Evolutionary conservation across 1,284 basidiomycete species (phyloP).

Genomic region (Leccinum huronense): DNA sequence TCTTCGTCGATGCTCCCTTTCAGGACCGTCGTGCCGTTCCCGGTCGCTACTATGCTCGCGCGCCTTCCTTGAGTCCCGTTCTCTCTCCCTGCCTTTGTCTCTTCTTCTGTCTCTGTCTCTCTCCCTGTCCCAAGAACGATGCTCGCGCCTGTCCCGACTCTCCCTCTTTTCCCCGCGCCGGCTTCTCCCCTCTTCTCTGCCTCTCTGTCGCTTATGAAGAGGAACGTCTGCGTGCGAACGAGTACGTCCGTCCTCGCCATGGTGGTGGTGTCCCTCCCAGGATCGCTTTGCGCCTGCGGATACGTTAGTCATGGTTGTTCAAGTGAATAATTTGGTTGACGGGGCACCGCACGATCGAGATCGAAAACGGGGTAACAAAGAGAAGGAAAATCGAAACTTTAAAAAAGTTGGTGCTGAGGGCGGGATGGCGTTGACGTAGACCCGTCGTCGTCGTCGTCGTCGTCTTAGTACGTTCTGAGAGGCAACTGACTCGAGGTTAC

Average conservation of each 20-base stretch:
- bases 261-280: conserved; percentile 56
- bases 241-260: conserved; percentile 39
- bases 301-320: conserved; percentile 71
- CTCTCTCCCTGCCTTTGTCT: conserved; percentile 14
- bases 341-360: conserved; percentile 74
- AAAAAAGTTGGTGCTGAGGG: neutral
- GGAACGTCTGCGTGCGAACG: conserved; percentile 20
- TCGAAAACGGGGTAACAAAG: conserved; percentile 15
- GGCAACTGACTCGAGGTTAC: neutral
- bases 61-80: conserved; percentile 33
- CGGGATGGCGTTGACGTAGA: neutral
- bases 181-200: conserved; percentile 60
- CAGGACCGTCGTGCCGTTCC: conserved; percentile 39
- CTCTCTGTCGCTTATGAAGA: conserved; percentile 49
- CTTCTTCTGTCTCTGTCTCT: conserved; percentile 17
- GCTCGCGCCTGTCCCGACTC: conserved; percentile 34
- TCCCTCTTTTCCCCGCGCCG: conserved; percentile 39
- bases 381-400: neutral
- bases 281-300: conserved; percentile 79
- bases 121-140: conserved; percentile 33
- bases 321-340: conserved; percentile 58
- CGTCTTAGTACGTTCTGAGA: neutral
- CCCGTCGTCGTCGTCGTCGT: neutral
- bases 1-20: conserved; percentile 30
- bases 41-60: conserved; percentile 42